These are phyloP conservation scores for Naganishia antarctica DNA, from an alignment of 768 basidiomycete genomes.

Conservation along the genomic window DNA sequence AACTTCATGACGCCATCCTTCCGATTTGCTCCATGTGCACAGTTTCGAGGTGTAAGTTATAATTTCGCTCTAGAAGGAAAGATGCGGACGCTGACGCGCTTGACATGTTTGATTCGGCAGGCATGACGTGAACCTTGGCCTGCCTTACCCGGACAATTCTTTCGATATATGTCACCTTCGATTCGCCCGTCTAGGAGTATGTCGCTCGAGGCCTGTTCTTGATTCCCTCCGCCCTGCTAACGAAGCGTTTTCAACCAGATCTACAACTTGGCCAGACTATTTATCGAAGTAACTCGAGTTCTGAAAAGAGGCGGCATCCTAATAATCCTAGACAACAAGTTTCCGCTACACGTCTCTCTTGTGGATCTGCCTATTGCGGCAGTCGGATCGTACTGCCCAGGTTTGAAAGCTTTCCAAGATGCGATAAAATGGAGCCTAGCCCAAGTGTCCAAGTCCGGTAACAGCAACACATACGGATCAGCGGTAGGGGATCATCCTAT, in stretches of 20 bases:
- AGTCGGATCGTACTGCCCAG: not conserved
- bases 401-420: conserved; percentile 11
- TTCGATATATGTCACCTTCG: conserved; percentile 3
- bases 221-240: too few species aligned
- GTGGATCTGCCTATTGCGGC: not conserved
- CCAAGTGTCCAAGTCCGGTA: not conserved
- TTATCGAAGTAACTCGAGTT: not conserved
- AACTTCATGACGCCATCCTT: too few species aligned
- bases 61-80: too few species aligned
- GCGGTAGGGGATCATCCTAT: not conserved
- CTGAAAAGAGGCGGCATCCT: conserved; percentile 2
- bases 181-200: conserved; percentile 9
- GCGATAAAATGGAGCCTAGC: not conserved
- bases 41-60: conserved; percentile 6
- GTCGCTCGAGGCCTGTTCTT: too few species aligned
- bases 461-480: too few species aligned
- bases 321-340: not conserved
- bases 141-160: conserved; percentile 3
- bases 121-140: not conserved
- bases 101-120: not conserved
- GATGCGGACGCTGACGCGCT: too few species aligned
- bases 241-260: too few species aligned
- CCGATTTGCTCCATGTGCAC: too few species aligned
- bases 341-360: conserved; percentile 8
- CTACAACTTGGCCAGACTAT: not conserved